phyloP scores from a whole-genome alignment of 1,284 basidiomycete species.

The Phellopilus nigrolimitatus region DNA sequence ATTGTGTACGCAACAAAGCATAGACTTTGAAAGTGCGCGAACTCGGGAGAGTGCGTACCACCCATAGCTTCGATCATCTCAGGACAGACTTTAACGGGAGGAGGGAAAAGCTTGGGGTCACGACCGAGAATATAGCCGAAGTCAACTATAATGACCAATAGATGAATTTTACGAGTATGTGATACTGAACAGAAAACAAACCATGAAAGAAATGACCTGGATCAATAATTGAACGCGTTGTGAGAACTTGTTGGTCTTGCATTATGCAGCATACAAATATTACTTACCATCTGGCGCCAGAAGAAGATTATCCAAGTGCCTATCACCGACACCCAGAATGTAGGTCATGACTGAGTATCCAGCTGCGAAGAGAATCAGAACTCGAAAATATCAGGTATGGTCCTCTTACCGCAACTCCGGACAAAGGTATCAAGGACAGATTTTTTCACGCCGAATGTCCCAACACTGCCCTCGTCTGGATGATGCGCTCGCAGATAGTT shows the following conservation, averaged over 20 bases:
- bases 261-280: neutral
- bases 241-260: conserved; percentile 13
- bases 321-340: conserved; percentile 93
- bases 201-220: conserved; percentile 84
- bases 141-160: conserved; percentile 60
- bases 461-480: conserved; percentile 89
- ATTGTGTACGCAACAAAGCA: conserved; percentile 97
- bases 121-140: conserved; percentile 98
- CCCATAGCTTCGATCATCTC: conserved; percentile 99
- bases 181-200: conserved; percentile 28
- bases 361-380: conserved; percentile 46
- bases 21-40: conserved; percentile 91
- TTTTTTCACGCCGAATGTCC: conserved; percentile 89
- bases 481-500: conserved; percentile 84
- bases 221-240: neutral
- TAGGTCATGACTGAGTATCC: conserved; percentile 99
- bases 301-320: conserved; percentile 95
- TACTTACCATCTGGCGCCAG: conserved; percentile 82
- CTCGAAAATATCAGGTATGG: neutral
- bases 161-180: neutral
- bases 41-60: conserved; percentile 87
- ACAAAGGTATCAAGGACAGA: conserved; percentile 95
- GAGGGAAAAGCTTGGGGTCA: conserved; percentile 97
- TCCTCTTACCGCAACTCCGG: conserved; percentile 85
- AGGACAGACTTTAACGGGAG: conserved; percentile 97